Evolutionary conservation across 306 rosid species (phyloP), one percentile per base, ranked within the genome.

Genomic region (Parietaria judaica): DNA sequence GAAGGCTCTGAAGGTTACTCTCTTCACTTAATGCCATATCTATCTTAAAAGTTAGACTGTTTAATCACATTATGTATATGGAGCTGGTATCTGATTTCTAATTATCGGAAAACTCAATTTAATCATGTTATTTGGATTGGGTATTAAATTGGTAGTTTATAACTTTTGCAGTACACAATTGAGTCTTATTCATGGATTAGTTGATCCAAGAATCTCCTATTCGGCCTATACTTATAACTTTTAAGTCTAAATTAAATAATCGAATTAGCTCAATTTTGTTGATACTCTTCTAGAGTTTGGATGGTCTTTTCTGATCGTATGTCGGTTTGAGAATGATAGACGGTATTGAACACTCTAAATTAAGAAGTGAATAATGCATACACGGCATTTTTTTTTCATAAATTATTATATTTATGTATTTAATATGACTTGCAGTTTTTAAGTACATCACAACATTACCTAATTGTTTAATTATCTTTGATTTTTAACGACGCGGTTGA

Each of bases 1-100:
- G 0, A 94, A 94, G 80, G 99, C 99, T 72, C 63, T 94, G 36
- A 94, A 94, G 99, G 99, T 92, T 67, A 65, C 64, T 39, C 31
- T 23, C 31, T 65, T 36, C 0, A 15, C 50, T 59, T 43, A 11
- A 23, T 23, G 2, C 31, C 31, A 2, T 23, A n/a, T n/a, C n/a
- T n/a, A n/a, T n/a, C n/a, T n/a, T n/a, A 23, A 23, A 23, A 23
- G 31, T 23, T 23, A 23, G 31, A 23, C 31, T 23, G 31, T 23
- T 23, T 23, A 23, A 23, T 23, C 31, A 23, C 31, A 0, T 23
- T 23, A 23, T 23, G 31, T 23, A 23, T 23, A 23, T 23, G 31
- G 31, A 23, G 31, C 2, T 23, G 31, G 31, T 23, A 23, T 23
- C 2, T 23, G 31, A 23, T 23, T 2, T 23, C 31, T 23, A 23